These are phyloP conservation scores for Aspergillus quadrilineatus DNA, from an alignment of 2,329 filamentous ascomycete species.

Conservation along the genomic window DNA sequence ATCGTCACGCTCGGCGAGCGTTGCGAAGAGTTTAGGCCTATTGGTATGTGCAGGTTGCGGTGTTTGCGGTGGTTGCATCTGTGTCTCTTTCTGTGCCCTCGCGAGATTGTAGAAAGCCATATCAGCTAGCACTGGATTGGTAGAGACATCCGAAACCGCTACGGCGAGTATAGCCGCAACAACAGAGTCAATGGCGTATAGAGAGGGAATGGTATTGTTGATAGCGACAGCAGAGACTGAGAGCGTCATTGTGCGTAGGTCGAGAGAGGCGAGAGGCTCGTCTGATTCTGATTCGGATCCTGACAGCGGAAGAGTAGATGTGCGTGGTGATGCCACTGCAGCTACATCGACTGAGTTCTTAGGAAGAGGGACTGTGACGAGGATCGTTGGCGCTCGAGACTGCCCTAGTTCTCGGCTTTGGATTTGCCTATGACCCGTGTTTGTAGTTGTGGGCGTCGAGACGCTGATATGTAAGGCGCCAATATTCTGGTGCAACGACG, in stretches of 20 bases:
- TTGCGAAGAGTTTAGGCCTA: constrained; percentile 31
- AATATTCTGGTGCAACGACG: constrained; percentile 35
- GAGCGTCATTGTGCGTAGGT: constrained; percentile 43
- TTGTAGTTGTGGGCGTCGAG: constrained; percentile 29
- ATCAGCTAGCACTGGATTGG: constrained; percentile 38
- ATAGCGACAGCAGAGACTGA: constrained; percentile 44
- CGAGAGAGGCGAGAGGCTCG: constrained; percentile 43
- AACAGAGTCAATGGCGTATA: constrained; percentile 50
- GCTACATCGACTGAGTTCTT: constrained; percentile 36
- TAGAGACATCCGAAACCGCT: constrained; percentile 44
- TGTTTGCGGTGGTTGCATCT: constrained; percentile 15
- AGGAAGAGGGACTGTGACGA: constrained; percentile 40
- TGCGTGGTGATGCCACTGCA: constrained; percentile 34
- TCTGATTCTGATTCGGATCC: constrained; percentile 40
- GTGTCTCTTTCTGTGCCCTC: constrained; percentile 10
- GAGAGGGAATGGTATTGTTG: constrained; percentile 42
- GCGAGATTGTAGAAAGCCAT: constrained; percentile 33
- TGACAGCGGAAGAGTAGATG: constrained; percentile 41
- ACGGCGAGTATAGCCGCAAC: constrained; percentile 47
- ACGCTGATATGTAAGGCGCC: constrained; percentile 45
- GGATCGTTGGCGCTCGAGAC: constrained; percentile 35
- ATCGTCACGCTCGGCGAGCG: constrained; percentile 45
- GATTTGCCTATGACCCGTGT: neutral
- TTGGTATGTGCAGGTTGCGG: constrained; percentile 17
- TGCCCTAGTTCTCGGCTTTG: neutral